phyloP scores from a whole-genome alignment of 2,329 filamentous ascomycete genomes.

The Colletotrichum liaoningense region DNA sequence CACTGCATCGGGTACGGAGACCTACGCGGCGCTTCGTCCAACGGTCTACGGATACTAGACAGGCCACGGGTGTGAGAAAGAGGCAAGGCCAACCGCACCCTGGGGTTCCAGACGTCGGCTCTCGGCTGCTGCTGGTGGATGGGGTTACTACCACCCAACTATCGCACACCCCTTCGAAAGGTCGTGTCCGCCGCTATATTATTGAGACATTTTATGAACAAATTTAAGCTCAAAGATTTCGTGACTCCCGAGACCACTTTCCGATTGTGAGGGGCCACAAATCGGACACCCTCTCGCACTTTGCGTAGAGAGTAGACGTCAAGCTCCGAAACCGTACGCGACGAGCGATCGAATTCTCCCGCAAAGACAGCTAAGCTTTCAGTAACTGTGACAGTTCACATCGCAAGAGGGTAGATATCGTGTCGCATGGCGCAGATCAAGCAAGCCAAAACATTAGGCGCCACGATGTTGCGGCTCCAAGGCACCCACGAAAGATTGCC shows the following conservation, averaged over 20 bases:
- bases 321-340: not conserved
- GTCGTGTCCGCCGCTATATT: not conserved
- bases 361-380: slow-evolving; percentile 1
- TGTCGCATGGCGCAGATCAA: slow-evolving; percentile 28
- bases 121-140: not conserved
- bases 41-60: not conserved
- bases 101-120: slow-evolving; percentile 7
- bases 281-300: not conserved
- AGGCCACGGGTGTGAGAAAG: not conserved
- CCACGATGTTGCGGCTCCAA: not conserved
- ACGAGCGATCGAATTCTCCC: not conserved
- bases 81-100: slow-evolving; percentile 4
- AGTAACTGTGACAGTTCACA: not conserved
- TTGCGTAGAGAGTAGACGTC: not conserved
- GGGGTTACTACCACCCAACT: not conserved
- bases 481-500: not conserved
- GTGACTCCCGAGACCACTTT: not conserved
- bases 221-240: not conserved
- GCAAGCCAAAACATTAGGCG: slow-evolving; percentile 24
- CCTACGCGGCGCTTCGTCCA: not conserved
- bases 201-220: not conserved
- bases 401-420: slow-evolving; percentile 1
- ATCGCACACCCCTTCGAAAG: not conserved
- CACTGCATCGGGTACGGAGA: slow-evolving; percentile 1
- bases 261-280: not conserved